Conservation (phyloP, 2,329 filamentous ascomycete species). For the Ophiostoma piceae region DNA sequence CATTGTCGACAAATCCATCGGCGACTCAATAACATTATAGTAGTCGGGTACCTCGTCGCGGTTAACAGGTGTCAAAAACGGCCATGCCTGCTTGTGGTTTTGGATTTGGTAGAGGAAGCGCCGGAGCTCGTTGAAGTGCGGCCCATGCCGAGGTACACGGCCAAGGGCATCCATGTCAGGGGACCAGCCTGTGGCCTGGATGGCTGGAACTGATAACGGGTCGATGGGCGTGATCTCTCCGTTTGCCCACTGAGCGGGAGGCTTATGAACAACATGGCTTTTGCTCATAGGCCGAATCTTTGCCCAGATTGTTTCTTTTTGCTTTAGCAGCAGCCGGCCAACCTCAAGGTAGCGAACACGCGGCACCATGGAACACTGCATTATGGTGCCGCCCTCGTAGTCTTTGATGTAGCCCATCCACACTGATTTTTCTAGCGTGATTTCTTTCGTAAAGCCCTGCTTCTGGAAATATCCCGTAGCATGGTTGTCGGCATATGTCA, state of each 20-base stretch:
- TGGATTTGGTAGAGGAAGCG: conserved; percentile 92
- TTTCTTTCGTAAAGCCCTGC: conserved; percentile 97
- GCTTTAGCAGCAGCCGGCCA: conserved; percentile 90
- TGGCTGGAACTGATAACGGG: conserved; percentile 78
- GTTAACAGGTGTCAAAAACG: conserved; percentile 89
- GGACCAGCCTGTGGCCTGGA: conserved; percentile 89
- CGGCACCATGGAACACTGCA: conserved; percentile 99
- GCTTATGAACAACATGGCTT: conserved; percentile 80
- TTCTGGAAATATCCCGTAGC: conserved; percentile 99
- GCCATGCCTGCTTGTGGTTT: conserved; percentile 89
- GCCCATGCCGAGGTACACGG: conserved; percentile 88
- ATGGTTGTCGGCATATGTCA: conserved; percentile 98
- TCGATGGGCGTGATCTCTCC: conserved; percentile 56
- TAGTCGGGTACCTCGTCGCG: conserved; percentile 95
- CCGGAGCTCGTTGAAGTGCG: conserved; percentile 90
- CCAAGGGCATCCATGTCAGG: conserved; percentile 96
- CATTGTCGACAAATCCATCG: conserved; percentile 98
- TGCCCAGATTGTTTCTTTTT: conserved; percentile 89
- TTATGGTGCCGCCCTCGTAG: conserved; percentile 97
- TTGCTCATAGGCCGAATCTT: conserved; percentile 91
- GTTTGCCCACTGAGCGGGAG: conserved; percentile 65
- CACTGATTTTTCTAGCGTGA: conserved; percentile 78
- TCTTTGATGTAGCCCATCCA: conserved; percentile 99
- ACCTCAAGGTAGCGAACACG: conserved; percentile 90
- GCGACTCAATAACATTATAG: conserved; percentile 95